These are phyloP conservation scores for Agrocybe chaxingu DNA, from an alignment of 768 basidiomycete genomes.

Conservation along the genomic window DNA sequence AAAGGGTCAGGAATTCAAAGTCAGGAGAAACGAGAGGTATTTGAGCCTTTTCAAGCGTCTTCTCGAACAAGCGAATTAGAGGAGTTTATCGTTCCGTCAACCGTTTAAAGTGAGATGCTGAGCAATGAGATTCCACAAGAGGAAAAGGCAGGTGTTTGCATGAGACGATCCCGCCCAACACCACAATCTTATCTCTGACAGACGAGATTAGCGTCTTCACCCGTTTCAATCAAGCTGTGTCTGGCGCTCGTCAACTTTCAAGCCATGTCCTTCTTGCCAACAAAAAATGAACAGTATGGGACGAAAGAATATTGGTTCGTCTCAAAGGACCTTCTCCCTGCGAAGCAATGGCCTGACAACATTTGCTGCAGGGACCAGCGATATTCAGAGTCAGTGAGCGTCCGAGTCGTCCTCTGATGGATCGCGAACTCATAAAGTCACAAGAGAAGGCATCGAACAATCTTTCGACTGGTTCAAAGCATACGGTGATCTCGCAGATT, in stretches of 20 bases:
- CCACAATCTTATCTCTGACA: no score
- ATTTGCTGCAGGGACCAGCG: conserved; percentile 56
- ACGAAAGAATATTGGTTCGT: conserved; percentile 68
- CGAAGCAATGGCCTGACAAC: conserved; percentile 1
- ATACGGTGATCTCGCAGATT: conserved; percentile 64
- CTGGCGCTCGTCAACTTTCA: neutral
- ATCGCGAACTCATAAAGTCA: conserved; percentile 5
- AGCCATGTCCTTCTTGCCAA: conserved; percentile 39
- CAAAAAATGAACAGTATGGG: conserved; percentile 67
- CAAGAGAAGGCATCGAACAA: conserved; percentile 55
- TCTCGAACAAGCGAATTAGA: no score
- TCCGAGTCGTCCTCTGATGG: neutral
- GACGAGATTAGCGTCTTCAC: no score
- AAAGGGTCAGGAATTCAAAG: neutral
- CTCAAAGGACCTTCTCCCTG: neutral
- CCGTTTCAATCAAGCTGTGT: no score
- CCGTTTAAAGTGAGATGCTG: no score
- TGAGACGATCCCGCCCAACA: no score
- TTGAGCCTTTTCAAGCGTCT: neutral
- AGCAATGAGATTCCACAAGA: no score
- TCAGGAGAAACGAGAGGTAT: neutral
- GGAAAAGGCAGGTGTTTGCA: no score
- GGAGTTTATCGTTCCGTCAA: no score
- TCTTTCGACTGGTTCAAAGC: conserved; percentile 88
- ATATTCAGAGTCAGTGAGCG: conserved; percentile 54